Evolutionary conservation across 176 grass and related monocot species (phyloP), one percentile per base, ranked within the genome.

Genomic region (Typha latifolia): DNA sequence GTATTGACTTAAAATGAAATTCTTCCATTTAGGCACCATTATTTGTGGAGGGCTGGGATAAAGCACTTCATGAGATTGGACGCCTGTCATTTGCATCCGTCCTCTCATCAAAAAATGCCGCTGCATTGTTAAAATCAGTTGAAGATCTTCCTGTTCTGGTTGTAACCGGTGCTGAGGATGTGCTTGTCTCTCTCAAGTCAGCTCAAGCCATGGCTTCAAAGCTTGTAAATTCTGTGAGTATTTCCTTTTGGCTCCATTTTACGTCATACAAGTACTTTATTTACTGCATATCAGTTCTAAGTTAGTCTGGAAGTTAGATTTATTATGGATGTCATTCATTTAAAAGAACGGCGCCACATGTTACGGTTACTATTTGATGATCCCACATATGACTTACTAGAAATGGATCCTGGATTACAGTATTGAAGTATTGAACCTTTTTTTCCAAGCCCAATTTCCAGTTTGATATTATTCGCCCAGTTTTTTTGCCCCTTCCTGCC

Each of bases 1-100:
- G 13, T 49, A 67, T 20, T 20, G 19, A 67, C 12, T 4, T 12
- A 50, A 49, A 14, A 21, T 21, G 19, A 59, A 19, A 59, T 12
- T 81, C 67, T 66, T 86, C 14, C 31, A 51, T 82, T 47, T 62
- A 97, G 93, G 81, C 85, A 71, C 88, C 93, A 48, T 67, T 97
- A n/a, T 97, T 90, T 90, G 83, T 97, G 61, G 88, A 97, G 66
- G 88, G 93, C 27, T 97, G 93, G 93, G 93, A 97, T 65, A 78
- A 97, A 82, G 88, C 93, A 11, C 81, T 97, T 70, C 93, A 97
- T 82, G 88, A 97, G 87, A 87, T 97, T 50, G 93, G 93, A 0
- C 85, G 88, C 3, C 66, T 92, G 71, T 97, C 93, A 6, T 97
- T 92, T 78, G 84, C 93, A 21, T 86, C 88, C 20, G 88, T 97